Evolutionary conservation across 2,329 filamentous ascomycete genomes (phyloP).

Genomic region (Colletotrichum sp.): DNA sequence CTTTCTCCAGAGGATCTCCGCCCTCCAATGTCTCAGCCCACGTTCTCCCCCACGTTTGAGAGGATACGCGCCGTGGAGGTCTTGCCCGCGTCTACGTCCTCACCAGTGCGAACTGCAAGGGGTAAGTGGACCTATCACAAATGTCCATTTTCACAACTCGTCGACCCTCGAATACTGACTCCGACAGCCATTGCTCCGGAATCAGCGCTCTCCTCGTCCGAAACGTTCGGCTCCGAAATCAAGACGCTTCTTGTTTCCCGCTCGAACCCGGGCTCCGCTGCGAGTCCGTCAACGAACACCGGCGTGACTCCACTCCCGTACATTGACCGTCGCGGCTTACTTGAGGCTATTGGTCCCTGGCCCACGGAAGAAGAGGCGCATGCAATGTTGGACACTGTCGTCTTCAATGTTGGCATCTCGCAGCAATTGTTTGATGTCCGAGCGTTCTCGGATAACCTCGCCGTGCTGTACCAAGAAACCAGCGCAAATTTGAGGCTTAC

Average conservation of each 20-base stretch:
- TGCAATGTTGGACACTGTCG: neutral
- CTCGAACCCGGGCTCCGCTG: neutral
- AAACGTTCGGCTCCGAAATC: constrained; percentile 4
- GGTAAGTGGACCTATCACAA: neutral
- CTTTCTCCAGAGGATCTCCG: neutral
- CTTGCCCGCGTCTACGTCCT: neutral
- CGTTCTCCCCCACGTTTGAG: neutral
- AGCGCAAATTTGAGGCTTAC: neutral
- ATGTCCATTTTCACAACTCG: fast-evolving
- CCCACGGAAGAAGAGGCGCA: constrained; percentile 7
- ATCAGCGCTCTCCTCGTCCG: neutral
- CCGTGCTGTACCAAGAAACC: neutral
- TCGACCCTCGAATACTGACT: neutral
- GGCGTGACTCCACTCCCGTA: neutral
- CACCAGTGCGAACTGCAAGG: neutral
- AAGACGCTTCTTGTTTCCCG: neutral
- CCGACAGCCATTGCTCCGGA: constrained; percentile 4
- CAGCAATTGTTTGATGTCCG: constrained; percentile 18
- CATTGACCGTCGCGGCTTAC: neutral
- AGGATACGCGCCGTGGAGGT: neutral
- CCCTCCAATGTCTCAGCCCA: neutral
- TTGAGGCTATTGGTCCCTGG: neutral
- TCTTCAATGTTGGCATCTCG: constrained; percentile 12
- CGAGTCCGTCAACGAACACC: neutral
- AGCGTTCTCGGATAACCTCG: constrained; percentile 12